These are phyloP conservation scores for Malus hybrid DNA, from an alignment of 331 rosid genomes.

Conservation along the genomic window DNA sequence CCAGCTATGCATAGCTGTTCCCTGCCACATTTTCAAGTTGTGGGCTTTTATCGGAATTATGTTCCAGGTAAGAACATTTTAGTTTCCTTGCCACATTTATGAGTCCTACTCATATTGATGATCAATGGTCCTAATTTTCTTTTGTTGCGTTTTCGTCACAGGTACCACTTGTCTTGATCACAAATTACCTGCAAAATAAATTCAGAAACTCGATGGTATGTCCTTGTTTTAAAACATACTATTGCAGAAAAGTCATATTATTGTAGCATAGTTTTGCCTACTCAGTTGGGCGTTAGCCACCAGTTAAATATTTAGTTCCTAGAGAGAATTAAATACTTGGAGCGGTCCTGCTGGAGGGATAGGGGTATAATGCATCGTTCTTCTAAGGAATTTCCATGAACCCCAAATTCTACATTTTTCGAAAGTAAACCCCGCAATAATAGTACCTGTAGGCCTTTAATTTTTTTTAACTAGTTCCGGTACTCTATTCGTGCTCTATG, in stretches of 20 bases:
- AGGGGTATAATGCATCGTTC: neutral
- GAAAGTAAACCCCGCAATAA: neutral
- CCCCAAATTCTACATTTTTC: neutral
- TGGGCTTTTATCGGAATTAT: slow-evolving; percentile 93
- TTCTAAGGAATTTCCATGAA: no score
- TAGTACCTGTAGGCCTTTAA: neutral
- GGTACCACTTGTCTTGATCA: slow-evolving; percentile 84
- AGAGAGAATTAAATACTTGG: neutral
- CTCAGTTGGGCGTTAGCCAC: neutral
- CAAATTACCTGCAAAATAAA: slow-evolving; percentile 70
- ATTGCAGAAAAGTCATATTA: neutral
- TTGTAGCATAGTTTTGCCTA: neutral
- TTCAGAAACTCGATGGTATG: slow-evolving; percentile 83
- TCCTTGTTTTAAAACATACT: neutral
- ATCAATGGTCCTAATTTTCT: neutral
- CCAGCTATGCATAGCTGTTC: slow-evolving; percentile 96
- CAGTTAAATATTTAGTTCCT: no score
- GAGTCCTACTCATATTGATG: neutral
- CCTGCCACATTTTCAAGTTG: slow-evolving; percentile 86
- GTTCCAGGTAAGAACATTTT: slow-evolving; percentile 54
- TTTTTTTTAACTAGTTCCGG: neutral
- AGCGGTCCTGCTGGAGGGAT: neutral
- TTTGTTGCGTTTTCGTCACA: slow-evolving; percentile 9
- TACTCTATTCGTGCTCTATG: neutral
- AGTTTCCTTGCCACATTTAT: neutral